These are phyloP conservation scores for Silene uniflora DNA, from an alignment of 148 eudicot genomes.

Conservation along the genomic window DNA sequence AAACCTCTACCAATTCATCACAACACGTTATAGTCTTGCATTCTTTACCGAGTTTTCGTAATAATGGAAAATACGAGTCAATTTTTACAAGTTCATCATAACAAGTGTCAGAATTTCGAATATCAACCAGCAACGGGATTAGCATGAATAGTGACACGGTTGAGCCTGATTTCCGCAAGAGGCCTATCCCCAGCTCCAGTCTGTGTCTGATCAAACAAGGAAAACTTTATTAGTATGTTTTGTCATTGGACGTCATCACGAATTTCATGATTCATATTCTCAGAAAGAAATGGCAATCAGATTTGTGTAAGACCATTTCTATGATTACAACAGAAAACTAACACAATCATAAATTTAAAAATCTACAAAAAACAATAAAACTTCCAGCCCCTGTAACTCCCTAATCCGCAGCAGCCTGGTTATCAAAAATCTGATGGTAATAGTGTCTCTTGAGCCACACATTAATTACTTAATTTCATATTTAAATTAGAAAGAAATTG, in stretches of 20 bases:
- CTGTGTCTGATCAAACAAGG: slow-evolving; percentile 54
- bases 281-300: not conserved
- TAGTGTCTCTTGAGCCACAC: too few species aligned
- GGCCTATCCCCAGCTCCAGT: slow-evolving; percentile 80
- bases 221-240: slow-evolving; percentile 8
- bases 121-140: slow-evolving; percentile 74
- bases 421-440: too few species aligned
- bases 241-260: not conserved
- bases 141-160: slow-evolving; percentile 86
- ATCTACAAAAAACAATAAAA: too few species aligned
- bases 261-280: not conserved
- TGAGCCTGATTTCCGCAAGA: slow-evolving; percentile 89
- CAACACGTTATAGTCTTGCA: not conserved
- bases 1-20: too few species aligned
- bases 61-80: not conserved
- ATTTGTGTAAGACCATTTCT: not conserved
- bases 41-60: not conserved
- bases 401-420: too few species aligned
- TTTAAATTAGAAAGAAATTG: too few species aligned
- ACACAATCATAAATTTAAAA: not conserved
- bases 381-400: too few species aligned
- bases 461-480: too few species aligned
- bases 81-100: not conserved
- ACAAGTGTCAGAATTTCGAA: slow-evolving; percentile 2
- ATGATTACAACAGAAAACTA: not conserved